Conservation (phyloP, 768 basidiomycete genomes). For the Calvatia gigantea region DNA sequence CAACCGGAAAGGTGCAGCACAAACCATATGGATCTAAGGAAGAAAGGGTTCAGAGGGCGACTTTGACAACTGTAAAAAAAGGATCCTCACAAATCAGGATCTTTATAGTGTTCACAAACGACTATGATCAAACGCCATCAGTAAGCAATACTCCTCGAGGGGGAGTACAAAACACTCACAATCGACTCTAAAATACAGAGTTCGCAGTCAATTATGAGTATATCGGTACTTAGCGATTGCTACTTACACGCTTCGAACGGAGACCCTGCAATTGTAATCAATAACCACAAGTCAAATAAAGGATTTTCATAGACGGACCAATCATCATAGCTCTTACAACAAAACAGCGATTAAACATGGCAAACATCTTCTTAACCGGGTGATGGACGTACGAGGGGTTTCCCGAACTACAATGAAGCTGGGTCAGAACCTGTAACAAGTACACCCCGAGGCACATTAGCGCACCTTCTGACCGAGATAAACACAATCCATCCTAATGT, state of each 20-base stretch:
- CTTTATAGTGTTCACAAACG: conserved; percentile 68
- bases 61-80: neutral
- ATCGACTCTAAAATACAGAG: conserved; percentile 49
- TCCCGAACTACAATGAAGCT: conserved; percentile 52
- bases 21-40: conserved; percentile 82
- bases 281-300: neutral
- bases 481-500: conserved; percentile 85
- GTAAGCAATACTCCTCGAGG: neutral
- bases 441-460: neutral
- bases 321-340: conserved; percentile 35
- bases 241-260: conserved; percentile 72
- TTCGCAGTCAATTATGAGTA: conserved; percentile 1
- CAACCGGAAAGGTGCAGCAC: conserved; percentile 20
- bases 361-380: neutral
- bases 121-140: conserved; percentile 31
- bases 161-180: conserved; percentile 40
- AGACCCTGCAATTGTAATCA: conserved; percentile 40
- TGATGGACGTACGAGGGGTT: conserved; percentile 58
- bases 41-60: neutral
- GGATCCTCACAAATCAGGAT: conserved; percentile 72
- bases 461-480: conserved; percentile 90
- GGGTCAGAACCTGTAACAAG: neutral
- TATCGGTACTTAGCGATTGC: neutral
- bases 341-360: neutral
- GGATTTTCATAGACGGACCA: conserved; percentile 26